Evolutionary conservation across 2,329 filamentous ascomycete species (phyloP).

Genomic region (Arthroderma uncinatum): DNA sequence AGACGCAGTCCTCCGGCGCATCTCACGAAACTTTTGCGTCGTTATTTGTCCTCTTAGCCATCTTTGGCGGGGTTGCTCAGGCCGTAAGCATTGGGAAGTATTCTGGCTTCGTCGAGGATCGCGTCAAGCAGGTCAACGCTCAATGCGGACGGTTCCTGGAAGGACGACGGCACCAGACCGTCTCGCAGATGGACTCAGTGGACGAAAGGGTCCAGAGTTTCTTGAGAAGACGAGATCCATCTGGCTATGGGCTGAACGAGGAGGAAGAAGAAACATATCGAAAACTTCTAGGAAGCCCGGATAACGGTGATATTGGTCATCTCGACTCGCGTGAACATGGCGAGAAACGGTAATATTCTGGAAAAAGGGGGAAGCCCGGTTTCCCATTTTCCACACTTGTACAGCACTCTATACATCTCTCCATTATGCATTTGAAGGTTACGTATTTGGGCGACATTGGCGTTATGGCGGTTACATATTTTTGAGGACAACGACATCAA

Average conservation of each 20-base stretch:
- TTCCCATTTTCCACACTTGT: no score
- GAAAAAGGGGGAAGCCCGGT: no score
- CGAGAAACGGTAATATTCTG: no score
- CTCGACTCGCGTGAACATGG: no score
- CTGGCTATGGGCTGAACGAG: slow-evolving; percentile 35
- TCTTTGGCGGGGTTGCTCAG: slow-evolving; percentile 62
- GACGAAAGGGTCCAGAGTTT: slow-evolving; percentile 67
- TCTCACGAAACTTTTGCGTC: slow-evolving; percentile 68
- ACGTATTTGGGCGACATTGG: no score
- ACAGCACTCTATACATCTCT: no score
- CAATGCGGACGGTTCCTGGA: slow-evolving; percentile 47
- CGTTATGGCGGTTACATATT: no score
- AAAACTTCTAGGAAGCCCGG: slow-evolving; percentile 22
- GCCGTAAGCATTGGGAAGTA: slow-evolving; percentile 55
- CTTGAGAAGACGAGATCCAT: slow-evolving; percentile 58
- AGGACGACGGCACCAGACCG: slow-evolving; percentile 43
- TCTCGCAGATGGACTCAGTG: slow-evolving; percentile 34
- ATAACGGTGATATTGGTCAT: no score
- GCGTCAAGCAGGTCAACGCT: slow-evolving; percentile 55
- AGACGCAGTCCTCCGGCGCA: slow-evolving; percentile 33
- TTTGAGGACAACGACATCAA: no score
- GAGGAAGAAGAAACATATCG: slow-evolving; percentile 35
- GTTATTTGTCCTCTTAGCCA: slow-evolving; percentile 57
- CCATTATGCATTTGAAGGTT: no score
- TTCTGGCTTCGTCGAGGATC: slow-evolving; percentile 52